phyloP scores from a whole-genome alignment of 177 flowering plant species.

The Telopea speciosissima region DNA sequence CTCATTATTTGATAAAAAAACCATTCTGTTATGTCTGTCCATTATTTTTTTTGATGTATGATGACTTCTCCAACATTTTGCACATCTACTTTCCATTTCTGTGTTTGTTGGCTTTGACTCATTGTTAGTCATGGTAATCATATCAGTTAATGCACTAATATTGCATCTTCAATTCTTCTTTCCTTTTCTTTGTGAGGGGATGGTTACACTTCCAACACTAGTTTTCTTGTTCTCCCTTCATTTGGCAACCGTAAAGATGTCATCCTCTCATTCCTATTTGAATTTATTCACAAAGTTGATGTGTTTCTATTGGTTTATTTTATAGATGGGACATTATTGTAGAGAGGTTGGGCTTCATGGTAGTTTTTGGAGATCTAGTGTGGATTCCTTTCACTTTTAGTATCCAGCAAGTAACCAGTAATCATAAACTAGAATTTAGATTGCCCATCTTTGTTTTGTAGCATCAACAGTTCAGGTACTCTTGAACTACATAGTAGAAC shows the following conservation, averaged over 20 bases:
- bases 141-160: not conserved
- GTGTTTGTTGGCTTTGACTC: not conserved
- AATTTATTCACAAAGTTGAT: not conserved
- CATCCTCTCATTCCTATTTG: not conserved
- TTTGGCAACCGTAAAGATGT: not conserved
- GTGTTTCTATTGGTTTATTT: slow-evolving; percentile 14
- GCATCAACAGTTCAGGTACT: not conserved
- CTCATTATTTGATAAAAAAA: no score
- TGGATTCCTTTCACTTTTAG: slow-evolving; percentile 99
- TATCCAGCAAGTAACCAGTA: slow-evolving; percentile 58
- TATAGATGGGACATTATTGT: slow-evolving; percentile 98
- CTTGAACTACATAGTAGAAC: not conserved
- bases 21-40: no score
- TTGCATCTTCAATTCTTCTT: no score
- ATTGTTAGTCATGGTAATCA: not conserved
- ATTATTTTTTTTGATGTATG: no score
- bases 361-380: slow-evolving; percentile 95
- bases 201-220: not conserved
- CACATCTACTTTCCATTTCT: no score
- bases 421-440: not conserved
- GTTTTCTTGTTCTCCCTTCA: not conserved
- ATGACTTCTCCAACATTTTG: no score
- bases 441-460: slow-evolving; percentile 1
- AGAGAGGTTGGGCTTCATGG: slow-evolving; percentile 95
- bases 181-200: not conserved